Conservation (phyloP, 768 basidiomycete genomes). For the Lactarius pseudohatsudake region DNA sequence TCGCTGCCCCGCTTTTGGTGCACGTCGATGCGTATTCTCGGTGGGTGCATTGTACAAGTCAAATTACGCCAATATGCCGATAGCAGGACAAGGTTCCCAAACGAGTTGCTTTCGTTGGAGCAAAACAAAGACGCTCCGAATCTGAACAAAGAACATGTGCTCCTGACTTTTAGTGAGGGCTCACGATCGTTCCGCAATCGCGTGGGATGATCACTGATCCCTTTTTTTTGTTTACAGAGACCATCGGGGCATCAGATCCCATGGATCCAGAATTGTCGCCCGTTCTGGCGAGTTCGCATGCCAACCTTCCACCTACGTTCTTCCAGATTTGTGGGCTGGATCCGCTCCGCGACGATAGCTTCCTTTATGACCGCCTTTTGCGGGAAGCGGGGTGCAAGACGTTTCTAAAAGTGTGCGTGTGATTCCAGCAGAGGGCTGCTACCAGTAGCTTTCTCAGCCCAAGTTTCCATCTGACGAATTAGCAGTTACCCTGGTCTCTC, state of each 20-base stretch:
- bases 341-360: constrained; percentile 13
- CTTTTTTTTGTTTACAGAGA: not conserved
- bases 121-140: constrained; percentile 9
- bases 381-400: constrained; percentile 3
- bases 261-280: constrained; percentile 12
- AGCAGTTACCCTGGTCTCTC: constrained; percentile 10
- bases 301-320: constrained; percentile 2
- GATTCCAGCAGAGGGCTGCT: not conserved
- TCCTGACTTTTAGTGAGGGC: not conserved
- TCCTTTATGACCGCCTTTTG: constrained; percentile 17
- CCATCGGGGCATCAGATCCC: not conserved
- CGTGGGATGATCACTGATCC: not conserved
- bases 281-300: constrained; percentile 12
- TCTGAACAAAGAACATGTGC: not conserved
- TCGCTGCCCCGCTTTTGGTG: constrained; percentile 30
- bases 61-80: not conserved
- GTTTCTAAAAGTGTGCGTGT: constrained; percentile 10
- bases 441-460: not conserved
- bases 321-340: constrained; percentile 13
- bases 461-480: not conserved
- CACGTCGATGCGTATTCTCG: constrained; percentile 31
- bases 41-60: not conserved
- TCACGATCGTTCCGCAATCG: not conserved
- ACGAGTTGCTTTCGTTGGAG: constrained; percentile 14
- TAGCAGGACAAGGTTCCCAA: not conserved